Evolutionary conservation across 768 basidiomycete species (phyloP), one percentile per base, ranked within the genome.

Genomic region (Agrocybe chaxingu): DNA sequence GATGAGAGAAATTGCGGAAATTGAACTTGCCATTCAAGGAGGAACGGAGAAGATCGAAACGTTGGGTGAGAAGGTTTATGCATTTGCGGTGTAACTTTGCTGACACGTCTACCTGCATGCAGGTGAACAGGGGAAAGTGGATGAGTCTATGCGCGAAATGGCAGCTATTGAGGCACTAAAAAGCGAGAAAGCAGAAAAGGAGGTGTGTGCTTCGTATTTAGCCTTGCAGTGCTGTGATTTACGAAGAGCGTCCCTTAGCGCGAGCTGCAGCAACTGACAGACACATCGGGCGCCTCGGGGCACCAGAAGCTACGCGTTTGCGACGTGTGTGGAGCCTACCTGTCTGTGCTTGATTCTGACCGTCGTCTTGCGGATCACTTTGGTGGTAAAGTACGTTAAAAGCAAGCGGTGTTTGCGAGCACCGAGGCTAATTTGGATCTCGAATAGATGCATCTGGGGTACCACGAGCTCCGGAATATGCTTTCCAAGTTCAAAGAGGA

Each of bases 1-100:
- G 90, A 99, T 99, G 97, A 80, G 93, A 56, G 97, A 99, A 79
- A 98, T 99, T 71, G 97, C 92, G 50, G 97, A 99, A 74, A 98
- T 99, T 66, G 96, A 98, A 75, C 73, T 98, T 57, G 95, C 97
- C 48, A 98, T 98, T 66, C 95, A 98, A 74, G 94, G 94, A 60
- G 95, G 94, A 49, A 99, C 97, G 41, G 92, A 97, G 68, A 98
- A 98, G 76, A 97, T 99, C 60, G 97, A 99, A 71, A 78, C 83
- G 31, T 76, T 98, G 35, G 95, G 92, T 87, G 59, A 49, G 81
- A 70, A 34, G 33, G 39, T 19, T 47, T 32, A 7, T 51, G 8
- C 41, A 42, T 47, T 52, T 41, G 53, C 52, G 13, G 31, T 49
- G 54, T 44, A 40, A 35, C 52, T 35, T 45, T 47, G 36, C 55